Evolutionary conservation across 2,329 filamentous ascomycete species (phyloP).

Genomic region (Cadophora sp.): DNA sequence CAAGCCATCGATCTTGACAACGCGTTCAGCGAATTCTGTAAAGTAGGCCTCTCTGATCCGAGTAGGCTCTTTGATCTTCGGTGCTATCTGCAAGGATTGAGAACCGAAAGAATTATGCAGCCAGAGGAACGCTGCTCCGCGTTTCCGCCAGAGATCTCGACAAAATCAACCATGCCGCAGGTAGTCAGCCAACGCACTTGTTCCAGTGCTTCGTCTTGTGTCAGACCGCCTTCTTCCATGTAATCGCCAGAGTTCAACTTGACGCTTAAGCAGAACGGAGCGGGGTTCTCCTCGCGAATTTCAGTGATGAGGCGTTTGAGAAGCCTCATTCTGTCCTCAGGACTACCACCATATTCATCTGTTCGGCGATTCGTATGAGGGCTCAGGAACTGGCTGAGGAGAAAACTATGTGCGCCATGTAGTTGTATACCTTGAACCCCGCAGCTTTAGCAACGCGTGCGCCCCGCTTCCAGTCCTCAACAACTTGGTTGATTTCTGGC

Average conservation of each 20-base stretch:
- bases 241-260: conserved; percentile 31
- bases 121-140: conserved; percentile 50
- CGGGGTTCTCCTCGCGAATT: conserved; percentile 19
- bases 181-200: conserved; percentile 26
- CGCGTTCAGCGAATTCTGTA: conserved; percentile 26
- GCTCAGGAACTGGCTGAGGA: conserved; percentile 62
- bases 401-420: conserved; percentile 63
- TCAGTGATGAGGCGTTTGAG: conserved; percentile 25
- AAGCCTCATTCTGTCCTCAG: conserved; percentile 23
- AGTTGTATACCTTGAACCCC: conserved; percentile 58
- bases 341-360: conserved; percentile 60
- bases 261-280: conserved; percentile 27
- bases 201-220: conserved; percentile 26
- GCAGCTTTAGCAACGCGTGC: conserved; percentile 51
- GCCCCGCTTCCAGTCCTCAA: conserved; percentile 23
- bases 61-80: conserved; percentile 23
- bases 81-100: conserved; percentile 9
- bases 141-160: conserved; percentile 50
- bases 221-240: conserved; percentile 23
- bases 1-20: conserved; percentile 15
- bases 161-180: conserved; percentile 27
- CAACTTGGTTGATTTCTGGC: conserved; percentile 21
- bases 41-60: conserved; percentile 26
- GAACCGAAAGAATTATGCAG: conserved; percentile 17
- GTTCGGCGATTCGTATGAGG: conserved; percentile 56